Evolutionary conservation across 352 stramenopile genomes (phyloP), one percentile per base, ranked within the genome.

Genomic region (Salisapilia sapeloensis): DNA sequence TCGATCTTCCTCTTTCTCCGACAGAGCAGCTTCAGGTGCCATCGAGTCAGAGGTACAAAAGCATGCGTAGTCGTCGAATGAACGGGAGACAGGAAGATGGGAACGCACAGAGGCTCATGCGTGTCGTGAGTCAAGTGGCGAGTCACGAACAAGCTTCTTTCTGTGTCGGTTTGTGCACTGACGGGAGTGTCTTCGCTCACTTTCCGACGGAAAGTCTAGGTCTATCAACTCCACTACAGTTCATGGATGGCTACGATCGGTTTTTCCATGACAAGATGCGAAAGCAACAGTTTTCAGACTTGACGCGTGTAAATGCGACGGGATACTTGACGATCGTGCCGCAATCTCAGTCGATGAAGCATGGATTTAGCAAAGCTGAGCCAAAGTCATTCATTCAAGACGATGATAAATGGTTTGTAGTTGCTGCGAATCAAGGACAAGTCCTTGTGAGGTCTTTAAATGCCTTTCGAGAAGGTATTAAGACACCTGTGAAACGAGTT

Each of bases 131-230:
- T 35, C 59, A 82, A 27, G 48, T 89, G 1, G 61, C 69, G 9
- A 64, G 74, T 2, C 53, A 65, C n/a, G 52, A 75, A 24, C 31
- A 40, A 3, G 56, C 64, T 0, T 63, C 65, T 0, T 83, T 85
- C 35, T 80, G 66, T 8, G 52, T 89, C 8, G 74, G 74, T 13
- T 82, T 82, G 60, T 89, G 74, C 47, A 83, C 60, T 2, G 74
- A 89, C 28, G 74, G 74, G 10, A 85, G 69, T 14, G 74, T 89
- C 4, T 89, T 89, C 35, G 58, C 76, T 29, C 69, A 89, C 32
- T 34, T 61, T 12, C 59, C 64, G 1, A 48, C 60, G 17, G 30
- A 60, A 6, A 53, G 54, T 2, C 62, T 64, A 6, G 69, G 72
- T 11, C 51, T 89, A 6, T 63, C 59, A 7, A 75, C 66, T 10